Percentiles rank a stretch among this genome's conserved stretches.
Evolutionary conservation across 1,284 basidiomycete species (phyloP).

Genomic region (Ceratobasidium theobromae): DNA sequence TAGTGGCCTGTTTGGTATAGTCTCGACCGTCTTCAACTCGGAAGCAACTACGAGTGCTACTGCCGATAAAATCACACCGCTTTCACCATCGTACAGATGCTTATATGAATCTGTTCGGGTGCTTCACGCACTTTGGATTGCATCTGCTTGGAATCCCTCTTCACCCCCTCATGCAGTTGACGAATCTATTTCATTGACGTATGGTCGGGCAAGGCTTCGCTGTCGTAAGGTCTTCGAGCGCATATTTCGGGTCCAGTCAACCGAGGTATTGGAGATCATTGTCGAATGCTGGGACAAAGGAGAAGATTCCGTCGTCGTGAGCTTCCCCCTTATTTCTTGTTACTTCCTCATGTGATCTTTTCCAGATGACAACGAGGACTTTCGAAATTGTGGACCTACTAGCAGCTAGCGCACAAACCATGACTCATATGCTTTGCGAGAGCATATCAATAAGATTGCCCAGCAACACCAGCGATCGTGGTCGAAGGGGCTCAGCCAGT

Average conservation of each 20-base stretch:
- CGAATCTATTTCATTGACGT: slow-evolving; percentile 67
- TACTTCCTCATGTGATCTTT: neutral
- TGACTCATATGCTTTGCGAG: slow-evolving; percentile 90
- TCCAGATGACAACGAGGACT: slow-evolving; percentile 45
- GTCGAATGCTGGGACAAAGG: slow-evolving; percentile 73
- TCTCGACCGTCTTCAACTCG: slow-evolving; percentile 75
- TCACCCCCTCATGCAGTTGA: slow-evolving; percentile 55
- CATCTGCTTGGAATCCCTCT: slow-evolving; percentile 53
- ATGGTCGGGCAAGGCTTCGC: slow-evolving; percentile 61
- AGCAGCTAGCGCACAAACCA: slow-evolving; percentile 81
- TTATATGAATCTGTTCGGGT: slow-evolving; percentile 71
- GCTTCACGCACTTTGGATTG: slow-evolving; percentile 66
- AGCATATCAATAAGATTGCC: slow-evolving; percentile 62
- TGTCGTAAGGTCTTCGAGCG: slow-evolving; percentile 81
- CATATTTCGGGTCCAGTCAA: slow-evolving; percentile 77
- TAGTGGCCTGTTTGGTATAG: slow-evolving; percentile 76
- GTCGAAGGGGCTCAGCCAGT: slow-evolving; percentile 44
- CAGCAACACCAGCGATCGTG: slow-evolving; percentile 56
- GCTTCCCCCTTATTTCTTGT: too few relatives aligned
- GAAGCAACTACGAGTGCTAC: slow-evolving; percentile 48
- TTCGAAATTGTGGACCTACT: slow-evolving; percentile 86
- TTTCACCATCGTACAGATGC: slow-evolving; percentile 67
- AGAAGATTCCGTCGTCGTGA: slow-evolving; percentile 30
- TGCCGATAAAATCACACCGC: slow-evolving; percentile 46
- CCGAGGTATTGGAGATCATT: slow-evolving; percentile 80